Percentiles rank a stretch among this genome's conserved stretches.
phyloP scores from a whole-genome alignment of 768 basidiomycete species.

The Termitomyces sp. region DNA sequence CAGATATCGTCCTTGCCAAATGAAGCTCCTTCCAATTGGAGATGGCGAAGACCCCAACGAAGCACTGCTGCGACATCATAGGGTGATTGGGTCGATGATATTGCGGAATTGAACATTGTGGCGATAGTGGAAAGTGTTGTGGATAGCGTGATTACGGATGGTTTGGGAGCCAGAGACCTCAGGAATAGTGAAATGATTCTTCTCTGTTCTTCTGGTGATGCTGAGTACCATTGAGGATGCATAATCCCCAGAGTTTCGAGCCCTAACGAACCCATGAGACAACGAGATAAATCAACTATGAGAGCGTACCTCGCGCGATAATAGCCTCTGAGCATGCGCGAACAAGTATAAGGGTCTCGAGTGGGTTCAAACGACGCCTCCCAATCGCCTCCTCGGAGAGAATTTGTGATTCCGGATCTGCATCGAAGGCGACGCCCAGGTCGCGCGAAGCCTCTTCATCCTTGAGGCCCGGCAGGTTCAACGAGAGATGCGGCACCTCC shows the following conservation, averaged over 20 bases:
- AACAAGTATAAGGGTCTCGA: constrained; percentile 59
- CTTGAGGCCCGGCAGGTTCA: constrained; percentile 53
- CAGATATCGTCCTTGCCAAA: constrained; percentile 64
- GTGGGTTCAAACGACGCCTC: constrained; percentile 50
- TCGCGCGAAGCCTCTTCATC: constrained; percentile 39
- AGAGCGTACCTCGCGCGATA: constrained; percentile 49
- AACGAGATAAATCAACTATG: constrained; percentile 3
- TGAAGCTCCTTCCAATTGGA: constrained; percentile 49
- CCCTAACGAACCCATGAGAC: constrained; percentile 34
- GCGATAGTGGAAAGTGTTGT: constrained; percentile 39
- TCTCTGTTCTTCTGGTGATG: constrained; percentile 64
- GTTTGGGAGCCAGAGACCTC: constrained; percentile 49
- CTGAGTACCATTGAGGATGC: constrained; percentile 81
- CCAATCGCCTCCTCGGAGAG: constrained; percentile 50
- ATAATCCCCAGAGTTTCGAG: constrained; percentile 78
- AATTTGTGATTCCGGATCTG: constrained; percentile 42
- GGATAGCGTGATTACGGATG: constrained; percentile 42
- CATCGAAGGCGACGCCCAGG: constrained; percentile 55
- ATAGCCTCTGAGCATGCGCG: constrained; percentile 67
- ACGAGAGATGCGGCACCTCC: constrained; percentile 50
- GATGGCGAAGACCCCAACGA: constrained; percentile 76
- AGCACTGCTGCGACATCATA: constrained; percentile 78
- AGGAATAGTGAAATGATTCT: constrained; percentile 68
- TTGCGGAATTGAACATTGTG: constrained; percentile 57
- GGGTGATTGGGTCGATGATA: constrained; percentile 58